Evolutionary conservation across 2,329 filamentous ascomycete species (phyloP).

Genomic region (Fusarium sulawesiense): DNA sequence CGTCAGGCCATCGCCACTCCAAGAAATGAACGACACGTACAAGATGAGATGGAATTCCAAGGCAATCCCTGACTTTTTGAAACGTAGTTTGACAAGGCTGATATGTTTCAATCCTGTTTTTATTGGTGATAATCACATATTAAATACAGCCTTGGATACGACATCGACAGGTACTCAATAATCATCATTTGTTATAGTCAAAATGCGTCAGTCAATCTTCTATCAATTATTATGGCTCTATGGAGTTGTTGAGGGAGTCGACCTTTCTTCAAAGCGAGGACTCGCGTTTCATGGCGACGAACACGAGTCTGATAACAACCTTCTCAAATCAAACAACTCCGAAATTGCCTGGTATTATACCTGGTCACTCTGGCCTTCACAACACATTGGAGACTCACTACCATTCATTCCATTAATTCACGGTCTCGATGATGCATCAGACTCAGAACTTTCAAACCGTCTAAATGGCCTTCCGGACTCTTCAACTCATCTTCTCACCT

Average conservation of each 20-base stretch:
- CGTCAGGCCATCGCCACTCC: conserved; percentile 25
- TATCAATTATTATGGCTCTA: conserved; percentile 7
- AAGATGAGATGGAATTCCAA: conserved; percentile 13
- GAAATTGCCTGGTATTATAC: conserved; percentile 58
- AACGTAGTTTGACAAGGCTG: conserved; percentile 6
- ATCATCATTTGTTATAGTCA: background rate
- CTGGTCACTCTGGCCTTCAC: conserved; percentile 52
- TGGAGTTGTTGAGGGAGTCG: conserved; percentile 5
- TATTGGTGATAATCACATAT: background rate
- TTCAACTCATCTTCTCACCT: conserved; percentile 54
- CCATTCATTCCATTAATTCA: conserved; percentile 55
- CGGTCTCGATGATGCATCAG: conserved; percentile 50
- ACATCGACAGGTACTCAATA: background rate
- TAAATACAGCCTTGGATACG: background rate
- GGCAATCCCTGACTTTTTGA: conserved; percentile 28
- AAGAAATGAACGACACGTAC: conserved; percentile 19
- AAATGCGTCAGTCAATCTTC: conserved; percentile 20
- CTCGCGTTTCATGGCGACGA: conserved; percentile 43
- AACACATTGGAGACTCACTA: conserved; percentile 42
- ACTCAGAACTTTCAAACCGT: conserved; percentile 41
- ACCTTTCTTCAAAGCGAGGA: conserved; percentile 40
- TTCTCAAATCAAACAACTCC: conserved; percentile 52
- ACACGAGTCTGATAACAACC: conserved; percentile 48
- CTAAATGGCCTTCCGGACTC: conserved; percentile 48
- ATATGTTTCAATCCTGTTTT: conserved; percentile 30